Evolutionary conservation across 768 basidiomycete genomes (phyloP).

Genomic region (Panellus pusillus): DNA sequence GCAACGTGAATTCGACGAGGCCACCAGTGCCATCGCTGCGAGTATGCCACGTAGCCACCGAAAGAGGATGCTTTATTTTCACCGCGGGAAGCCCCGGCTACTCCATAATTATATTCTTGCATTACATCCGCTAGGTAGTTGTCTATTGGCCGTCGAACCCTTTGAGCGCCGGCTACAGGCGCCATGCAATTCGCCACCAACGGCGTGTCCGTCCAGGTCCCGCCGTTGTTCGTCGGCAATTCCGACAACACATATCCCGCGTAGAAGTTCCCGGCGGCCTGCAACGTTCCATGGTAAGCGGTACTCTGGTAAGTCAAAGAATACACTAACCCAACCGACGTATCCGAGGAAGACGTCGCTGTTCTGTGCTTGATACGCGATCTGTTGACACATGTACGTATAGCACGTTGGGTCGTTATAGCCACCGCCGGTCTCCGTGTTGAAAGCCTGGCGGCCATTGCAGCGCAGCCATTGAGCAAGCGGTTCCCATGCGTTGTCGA

Average conservation of each 20-base stretch:
- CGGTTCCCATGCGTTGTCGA: conserved; percentile 43
- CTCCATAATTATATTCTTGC: background rate
- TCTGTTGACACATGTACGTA: conserved; percentile 44
- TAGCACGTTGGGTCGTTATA: conserved; percentile 45
- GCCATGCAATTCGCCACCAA: conserved; percentile 40
- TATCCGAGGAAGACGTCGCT: conserved; percentile 57
- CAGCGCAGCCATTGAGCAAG: conserved; percentile 50
- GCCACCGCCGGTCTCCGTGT: conserved; percentile 64
- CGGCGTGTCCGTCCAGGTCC: conserved; percentile 41
- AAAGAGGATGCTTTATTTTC: conserved; percentile 8
- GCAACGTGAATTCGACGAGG: conserved; percentile 3
- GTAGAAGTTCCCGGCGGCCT: conserved; percentile 54
- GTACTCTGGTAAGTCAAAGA: background rate
- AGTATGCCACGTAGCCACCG: conserved; percentile 9
- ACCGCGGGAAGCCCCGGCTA: conserved; percentile 5
- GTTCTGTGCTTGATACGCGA: conserved; percentile 46
- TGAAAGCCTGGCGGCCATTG: conserved; percentile 53
- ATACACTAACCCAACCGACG: conserved; percentile 43
- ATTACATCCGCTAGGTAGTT: background rate
- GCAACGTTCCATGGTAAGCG: background rate
- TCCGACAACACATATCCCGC: conserved; percentile 40
- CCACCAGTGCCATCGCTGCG: background rate
- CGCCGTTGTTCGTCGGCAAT: conserved; percentile 29
- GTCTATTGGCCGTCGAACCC: conserved; percentile 18
- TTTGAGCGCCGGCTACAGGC: conserved; percentile 24